These are phyloP conservation scores for Rhizoclosmatium globosum DNA, from an alignment of 192 early-diverging fungal species.

Conservation along the genomic window DNA sequence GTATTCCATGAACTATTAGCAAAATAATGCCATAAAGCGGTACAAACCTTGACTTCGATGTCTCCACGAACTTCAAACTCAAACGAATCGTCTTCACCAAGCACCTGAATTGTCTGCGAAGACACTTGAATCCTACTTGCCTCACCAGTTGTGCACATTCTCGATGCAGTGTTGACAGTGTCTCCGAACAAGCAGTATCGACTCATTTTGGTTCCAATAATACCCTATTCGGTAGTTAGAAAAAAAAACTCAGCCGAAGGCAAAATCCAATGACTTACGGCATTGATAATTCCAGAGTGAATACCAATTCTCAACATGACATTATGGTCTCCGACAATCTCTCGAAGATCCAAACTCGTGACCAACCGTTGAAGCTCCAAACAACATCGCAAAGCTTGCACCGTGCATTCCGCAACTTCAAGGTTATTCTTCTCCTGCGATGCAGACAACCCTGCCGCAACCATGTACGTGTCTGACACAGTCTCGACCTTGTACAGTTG, in stretches of 20 bases:
- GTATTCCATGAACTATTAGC: not conserved
- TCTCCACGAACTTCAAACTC: constrained; percentile 49
- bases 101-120: constrained; percentile 30
- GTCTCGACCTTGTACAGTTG: constrained; percentile 41
- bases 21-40: not conserved
- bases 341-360: constrained; percentile 7
- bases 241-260: too few relatives aligned
- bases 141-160: constrained; percentile 50
- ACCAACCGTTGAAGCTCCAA: constrained; percentile 20
- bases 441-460: constrained; percentile 33
- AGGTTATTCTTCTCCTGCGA: constrained; percentile 14
- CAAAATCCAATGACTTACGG: constrained; percentile 15
- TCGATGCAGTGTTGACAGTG: constrained; percentile 51
- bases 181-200: constrained; percentile 58
- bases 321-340: constrained; percentile 24
- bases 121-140: constrained; percentile 49
- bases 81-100: constrained; percentile 36
- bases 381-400: constrained; percentile 24
- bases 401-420: constrained; percentile 32
- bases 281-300: constrained; percentile 47
- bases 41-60: constrained; percentile 44
- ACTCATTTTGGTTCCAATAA: constrained; percentile 57
- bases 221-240: constrained; percentile 28
- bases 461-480: constrained; percentile 47
- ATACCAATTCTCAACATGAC: constrained; percentile 50